Evolutionary conservation across 768 basidiomycete species (phyloP), one percentile per base, ranked within the genome.

Genomic region (Phlegmacium glaucopus): DNA sequence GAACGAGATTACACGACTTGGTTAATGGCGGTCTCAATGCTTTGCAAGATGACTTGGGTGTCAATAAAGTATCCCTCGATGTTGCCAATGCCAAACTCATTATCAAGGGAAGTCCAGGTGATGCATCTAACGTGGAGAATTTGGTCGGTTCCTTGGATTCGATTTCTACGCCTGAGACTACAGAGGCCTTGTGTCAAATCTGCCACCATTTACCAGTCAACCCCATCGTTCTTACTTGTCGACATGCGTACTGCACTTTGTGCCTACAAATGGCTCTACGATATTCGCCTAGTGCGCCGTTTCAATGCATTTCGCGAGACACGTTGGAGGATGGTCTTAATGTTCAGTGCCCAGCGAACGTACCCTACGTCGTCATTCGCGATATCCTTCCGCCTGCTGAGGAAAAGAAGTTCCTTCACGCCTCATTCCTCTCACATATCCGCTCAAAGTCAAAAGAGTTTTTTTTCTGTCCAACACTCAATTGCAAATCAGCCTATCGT

Each of bases 401-500:
- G 12, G 72, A 74, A 53, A 64, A 65, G 11, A 51, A 54, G 1
- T 62, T 82, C 16, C 58, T 80, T 28, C 66, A 66, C 30, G 57
- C 64, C 4, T 67, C 73, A 2, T 77, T 82, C 53, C 49, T 71
- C 7, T 52, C 69, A 2, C 63, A 76, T 59, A 63, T 82, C 42
- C 72, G 71, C 46, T 53, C 61, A 9, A 65, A 60, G 26, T 58
- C 68, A 1, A 55, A 68, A 25, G 69, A 72, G n/a, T 72, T 72
- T 52, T 73, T 72, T 49, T 78, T 77, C 62, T 85, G 82, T 57
- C 79, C 82, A 1, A 71, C 76, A 2, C 63, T 74, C 3, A 64
- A 73, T 42, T 85, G 83, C 54, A 55, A 70, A 36, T 67, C 71
- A 10, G 67, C 81, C 13, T 79, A 79, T 57, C 59, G 66, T 17